Percentiles rank a stretch among this genome's conserved stretches.
These are phyloP conservation scores for Edaphochlamys debaryana DNA, from an alignment of 139 green algal species.

Conservation along the genomic window DNA sequence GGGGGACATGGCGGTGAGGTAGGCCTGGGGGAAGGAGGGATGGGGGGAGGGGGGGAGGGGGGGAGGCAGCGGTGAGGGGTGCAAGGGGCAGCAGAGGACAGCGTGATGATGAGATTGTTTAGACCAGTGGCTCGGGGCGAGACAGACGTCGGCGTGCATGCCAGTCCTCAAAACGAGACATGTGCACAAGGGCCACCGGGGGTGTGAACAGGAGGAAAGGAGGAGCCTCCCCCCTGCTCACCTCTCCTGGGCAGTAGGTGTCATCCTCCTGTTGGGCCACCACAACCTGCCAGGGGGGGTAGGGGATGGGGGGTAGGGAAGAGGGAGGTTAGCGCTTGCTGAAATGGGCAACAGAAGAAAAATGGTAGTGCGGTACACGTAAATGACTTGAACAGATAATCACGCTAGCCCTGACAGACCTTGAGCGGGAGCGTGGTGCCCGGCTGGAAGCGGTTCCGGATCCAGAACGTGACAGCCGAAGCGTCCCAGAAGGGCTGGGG, in stretches of 20 bases:
- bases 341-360: background rate
- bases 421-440: slow-evolving; percentile 28
- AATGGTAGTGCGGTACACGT: background rate
- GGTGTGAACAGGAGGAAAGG: too few species aligned
- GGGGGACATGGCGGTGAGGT: background rate
- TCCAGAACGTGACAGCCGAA: slow-evolving; percentile 36
- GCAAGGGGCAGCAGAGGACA: too few species aligned
- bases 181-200: too few species aligned
- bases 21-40: background rate
- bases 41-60: background rate
- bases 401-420: background rate
- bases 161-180: background rate
- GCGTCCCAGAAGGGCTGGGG: slow-evolving; percentile 52
- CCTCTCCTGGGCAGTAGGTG: slow-evolving; percentile 32
- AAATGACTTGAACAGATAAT: background rate
- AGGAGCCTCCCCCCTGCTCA: background rate
- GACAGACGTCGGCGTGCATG: background rate
- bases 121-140: background rate
- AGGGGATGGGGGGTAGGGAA: background rate
- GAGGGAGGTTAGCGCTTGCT: background rate
- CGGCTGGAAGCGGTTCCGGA: slow-evolving; percentile 23
- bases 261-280: slow-evolving; percentile 30
- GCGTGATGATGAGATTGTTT: background rate
- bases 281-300: background rate
- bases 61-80: background rate